Evolutionary conservation across 2,329 filamentous ascomycete genomes (phyloP), one percentile per base, ranked within the genome.

Genomic region (Lizonia empirigonia): DNA sequence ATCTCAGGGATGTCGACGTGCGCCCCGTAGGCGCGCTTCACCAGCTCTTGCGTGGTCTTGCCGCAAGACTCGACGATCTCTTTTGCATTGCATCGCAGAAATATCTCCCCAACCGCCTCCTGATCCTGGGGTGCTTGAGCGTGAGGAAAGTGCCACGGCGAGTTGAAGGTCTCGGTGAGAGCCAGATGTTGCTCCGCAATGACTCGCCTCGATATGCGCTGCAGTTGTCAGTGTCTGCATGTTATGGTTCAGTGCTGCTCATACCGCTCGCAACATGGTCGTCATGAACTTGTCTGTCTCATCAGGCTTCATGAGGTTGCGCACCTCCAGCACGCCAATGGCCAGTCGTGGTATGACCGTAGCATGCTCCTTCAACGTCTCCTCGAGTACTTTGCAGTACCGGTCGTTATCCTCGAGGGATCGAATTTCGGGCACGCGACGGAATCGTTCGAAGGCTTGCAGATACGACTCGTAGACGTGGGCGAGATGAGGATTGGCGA

Each of bases 401-500:
- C 75, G 78, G 60, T 97, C 91, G 71, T 99, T 99, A 65, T 97
- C 93, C 24, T 96, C 89, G 27, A 96, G 77, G 0, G 85, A 89
- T 65, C 88, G 87, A 62, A 99, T 86, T 68, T 96, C 91, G 41
- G 87, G 86, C 32, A 97, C 80, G 60, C 88, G 88, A 38, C 94
- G 89, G 58, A 97, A 89, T 44, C 81, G 86, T 71, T 99, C 94
- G 65, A 99, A 99, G n/a, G 94, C 93, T 60, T 87, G 86, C 76
- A 97, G 96, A 78, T 99, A 99, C 6, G 97, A 82, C 71, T 97
- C 91, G 76, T 99, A 99, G 26, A 97, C 94, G 60, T 95, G 87
- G 69, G 89, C 91, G 56, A 99, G 89, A 73, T 99, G 91, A 6
- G 85, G 85, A 67, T 99, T 99, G n/a, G 90, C 92, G 38, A 97